A percentile compares a stretch with the other conserved stretches of the same genome.
Evolutionary conservation across 768 basidiomycete genomes (phyloP).

Genomic region (Lactarius evosmus): DNA sequence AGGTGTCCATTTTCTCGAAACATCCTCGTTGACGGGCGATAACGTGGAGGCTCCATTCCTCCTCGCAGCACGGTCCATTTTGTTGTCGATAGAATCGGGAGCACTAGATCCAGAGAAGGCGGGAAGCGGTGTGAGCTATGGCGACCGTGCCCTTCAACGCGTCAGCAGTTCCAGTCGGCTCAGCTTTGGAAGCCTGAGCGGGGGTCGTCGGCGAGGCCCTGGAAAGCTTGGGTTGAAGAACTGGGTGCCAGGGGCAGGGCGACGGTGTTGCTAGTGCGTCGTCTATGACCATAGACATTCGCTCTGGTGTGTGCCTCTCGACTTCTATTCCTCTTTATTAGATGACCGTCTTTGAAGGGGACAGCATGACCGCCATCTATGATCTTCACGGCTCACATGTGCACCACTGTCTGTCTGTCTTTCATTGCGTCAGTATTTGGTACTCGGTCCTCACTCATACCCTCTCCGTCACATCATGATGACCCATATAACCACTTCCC

Average conservation of each 20-base stretch:
- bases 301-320: conserved; percentile 5
- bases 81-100: conserved; percentile 89
- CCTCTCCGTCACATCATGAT: conserved; percentile 30
- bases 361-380: not conserved
- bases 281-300: conserved; percentile 5
- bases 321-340: conserved; percentile 1
- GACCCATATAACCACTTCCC: conserved; percentile 38
- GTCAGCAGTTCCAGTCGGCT: conserved; percentile 89
- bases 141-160: conserved; percentile 86
- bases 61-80: conserved; percentile 79
- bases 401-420: not conserved
- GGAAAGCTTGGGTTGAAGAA: conserved; percentile 58
- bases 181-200: conserved; percentile 80
- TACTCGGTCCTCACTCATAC: conserved; percentile 35
- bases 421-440: not conserved
- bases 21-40: conserved; percentile 87
- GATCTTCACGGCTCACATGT: not conserved
- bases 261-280: conserved; percentile 57
- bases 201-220: conserved; percentile 54
- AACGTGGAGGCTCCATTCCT: conserved; percentile 95
- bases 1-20: conserved; percentile 94
- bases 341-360: conserved; percentile 9
- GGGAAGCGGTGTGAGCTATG: conserved; percentile 94
- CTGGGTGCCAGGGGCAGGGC: conserved; percentile 55
- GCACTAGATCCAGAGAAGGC: conserved; percentile 89